A percentile compares a stretch with the other conserved stretches of the same genome.
Conservation (phyloP, 169 alveolate genomes). For the Eimeria zaria region DNA sequence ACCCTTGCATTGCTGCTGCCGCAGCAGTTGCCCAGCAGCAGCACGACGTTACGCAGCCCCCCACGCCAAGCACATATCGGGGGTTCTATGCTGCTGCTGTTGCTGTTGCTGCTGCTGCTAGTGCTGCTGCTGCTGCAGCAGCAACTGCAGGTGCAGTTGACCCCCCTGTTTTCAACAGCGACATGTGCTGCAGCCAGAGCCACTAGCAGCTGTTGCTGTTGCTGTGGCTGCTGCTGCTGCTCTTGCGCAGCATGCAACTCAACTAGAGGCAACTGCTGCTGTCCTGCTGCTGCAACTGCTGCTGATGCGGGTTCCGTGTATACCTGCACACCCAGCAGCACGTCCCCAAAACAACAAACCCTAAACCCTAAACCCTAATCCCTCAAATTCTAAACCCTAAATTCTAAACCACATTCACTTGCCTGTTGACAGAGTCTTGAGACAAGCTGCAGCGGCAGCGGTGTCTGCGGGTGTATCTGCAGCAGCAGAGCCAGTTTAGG, state of each 20-base stretch:
- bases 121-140: conserved; percentile 60
- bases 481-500: conserved; percentile 72
- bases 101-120: not conserved
- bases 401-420: not conserved
- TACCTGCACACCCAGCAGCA: conserved; percentile 1
- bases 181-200: conserved; percentile 58
- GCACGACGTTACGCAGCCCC: conserved; percentile 41
- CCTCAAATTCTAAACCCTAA: conserved; percentile 25
- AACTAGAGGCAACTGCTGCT: conserved; percentile 21
- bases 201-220: conserved; percentile 70
- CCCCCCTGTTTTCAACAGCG: conserved; percentile 70
- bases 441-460: conserved; percentile 74
- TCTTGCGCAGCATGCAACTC: conserved; percentile 47
- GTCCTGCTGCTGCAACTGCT: conserved; percentile 27
- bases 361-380: conserved; percentile 2
- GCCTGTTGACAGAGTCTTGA: conserved; percentile 79
- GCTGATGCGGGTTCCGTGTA: conserved; percentile 15
- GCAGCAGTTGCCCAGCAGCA: conserved; percentile 56
- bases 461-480: conserved; percentile 54
- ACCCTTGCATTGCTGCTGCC: conserved; percentile 64
- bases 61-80: conserved; percentile 30
- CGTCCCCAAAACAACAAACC: not conserved
- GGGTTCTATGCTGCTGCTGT: not conserved
- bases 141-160: conserved; percentile 55
- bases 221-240: conserved; percentile 59